Evolutionary conservation across 1,284 basidiomycete genomes (phyloP).

Genomic region (Apiotrichum mycotoxinovorans): DNA sequence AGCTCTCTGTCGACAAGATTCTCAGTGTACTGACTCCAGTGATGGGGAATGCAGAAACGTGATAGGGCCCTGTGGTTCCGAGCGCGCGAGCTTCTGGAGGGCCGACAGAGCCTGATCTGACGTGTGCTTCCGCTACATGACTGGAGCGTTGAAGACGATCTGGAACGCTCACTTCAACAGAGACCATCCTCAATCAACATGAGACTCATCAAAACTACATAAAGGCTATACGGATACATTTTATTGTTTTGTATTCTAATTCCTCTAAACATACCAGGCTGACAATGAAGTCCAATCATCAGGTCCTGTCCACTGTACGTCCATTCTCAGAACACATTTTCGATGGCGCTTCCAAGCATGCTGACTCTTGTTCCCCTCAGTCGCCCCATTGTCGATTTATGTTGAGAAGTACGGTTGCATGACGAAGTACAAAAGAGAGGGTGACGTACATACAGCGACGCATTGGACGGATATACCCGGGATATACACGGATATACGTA

Average conservation of each 20-base stretch:
- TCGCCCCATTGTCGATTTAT: slow-evolving; percentile 56
- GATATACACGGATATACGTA: too few species aligned
- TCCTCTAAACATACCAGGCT: too few species aligned
- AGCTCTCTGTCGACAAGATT: slow-evolving; percentile 69
- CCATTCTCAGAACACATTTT: slow-evolving; percentile 93
- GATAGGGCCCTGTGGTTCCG: too few species aligned
- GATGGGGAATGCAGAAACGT: slow-evolving; percentile 60
- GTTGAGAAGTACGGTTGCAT: slow-evolving; percentile 78
- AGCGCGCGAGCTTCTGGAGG: slow-evolving; percentile 63
- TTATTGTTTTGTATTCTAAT: too few species aligned
- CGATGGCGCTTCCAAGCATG: slow-evolving; percentile 61
- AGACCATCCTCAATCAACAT: slow-evolving; percentile 42
- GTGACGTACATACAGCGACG: too few species aligned
- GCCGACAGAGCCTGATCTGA: slow-evolving; percentile 97
- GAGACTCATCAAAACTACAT: too few species aligned
- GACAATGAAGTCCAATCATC: too few species aligned
- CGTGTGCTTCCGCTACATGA: slow-evolving; percentile 86
- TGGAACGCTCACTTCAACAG: slow-evolving; percentile 64
- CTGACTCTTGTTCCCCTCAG: slow-evolving; percentile 51
- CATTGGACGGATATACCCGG: too few species aligned
- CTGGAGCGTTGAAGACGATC: slow-evolving; percentile 69
- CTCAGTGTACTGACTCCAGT: slow-evolving; percentile 64
- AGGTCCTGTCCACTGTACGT: too few species aligned
- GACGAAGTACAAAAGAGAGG: too few species aligned
- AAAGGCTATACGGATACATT: too few species aligned